Evolutionary conservation across 1,139 yeast genomes (phyloP).

Genomic region (Pichia sp.): DNA sequence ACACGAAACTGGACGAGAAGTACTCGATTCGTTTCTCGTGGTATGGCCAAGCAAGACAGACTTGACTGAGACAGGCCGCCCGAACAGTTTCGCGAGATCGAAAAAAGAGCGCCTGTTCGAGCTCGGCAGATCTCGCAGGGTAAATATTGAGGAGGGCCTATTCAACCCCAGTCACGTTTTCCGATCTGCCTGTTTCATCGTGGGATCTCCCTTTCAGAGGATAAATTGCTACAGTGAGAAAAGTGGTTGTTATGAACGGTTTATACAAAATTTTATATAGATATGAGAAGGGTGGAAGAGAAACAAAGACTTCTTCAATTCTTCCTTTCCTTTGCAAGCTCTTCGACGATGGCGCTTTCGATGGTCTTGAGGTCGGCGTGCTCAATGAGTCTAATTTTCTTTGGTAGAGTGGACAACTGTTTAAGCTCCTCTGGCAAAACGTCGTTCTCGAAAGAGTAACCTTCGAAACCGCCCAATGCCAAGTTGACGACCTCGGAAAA

Average conservation of each 20-base stretch:
- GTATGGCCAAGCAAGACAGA: neutral
- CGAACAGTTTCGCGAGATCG: neutral
- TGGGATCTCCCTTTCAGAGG: too few species aligned
- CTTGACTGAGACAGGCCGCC: neutral
- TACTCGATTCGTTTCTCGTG: neutral
- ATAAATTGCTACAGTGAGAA: too few species aligned
- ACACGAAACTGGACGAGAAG: too few species aligned
- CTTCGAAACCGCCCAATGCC: slow-evolving; percentile 62
- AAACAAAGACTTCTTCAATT: neutral
- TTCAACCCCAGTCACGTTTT: too few species aligned
- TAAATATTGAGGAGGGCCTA: too few species aligned
- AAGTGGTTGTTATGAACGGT: too few species aligned
- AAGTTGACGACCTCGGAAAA: slow-evolving; percentile 92
- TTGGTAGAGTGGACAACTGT: slow-evolving; percentile 63
- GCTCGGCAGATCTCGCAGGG: neutral
- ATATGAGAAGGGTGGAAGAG: neutral
- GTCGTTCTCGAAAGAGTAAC: slow-evolving; percentile 79
- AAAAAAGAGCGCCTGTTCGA: neutral
- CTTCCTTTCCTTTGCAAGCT: slow-evolving; percentile 47
- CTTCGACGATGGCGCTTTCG: slow-evolving; percentile 69
- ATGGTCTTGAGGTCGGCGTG: slow-evolving; percentile 69
- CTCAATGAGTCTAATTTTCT: slow-evolving; percentile 73
- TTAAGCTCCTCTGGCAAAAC: slow-evolving; percentile 88
- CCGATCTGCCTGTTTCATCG: too few species aligned
- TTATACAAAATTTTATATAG: neutral